Percentiles rank a stretch among this genome's conserved stretches.
Evolutionary conservation across 306 rosid genomes (phyloP).

Genomic region (Prunus campanulata): DNA sequence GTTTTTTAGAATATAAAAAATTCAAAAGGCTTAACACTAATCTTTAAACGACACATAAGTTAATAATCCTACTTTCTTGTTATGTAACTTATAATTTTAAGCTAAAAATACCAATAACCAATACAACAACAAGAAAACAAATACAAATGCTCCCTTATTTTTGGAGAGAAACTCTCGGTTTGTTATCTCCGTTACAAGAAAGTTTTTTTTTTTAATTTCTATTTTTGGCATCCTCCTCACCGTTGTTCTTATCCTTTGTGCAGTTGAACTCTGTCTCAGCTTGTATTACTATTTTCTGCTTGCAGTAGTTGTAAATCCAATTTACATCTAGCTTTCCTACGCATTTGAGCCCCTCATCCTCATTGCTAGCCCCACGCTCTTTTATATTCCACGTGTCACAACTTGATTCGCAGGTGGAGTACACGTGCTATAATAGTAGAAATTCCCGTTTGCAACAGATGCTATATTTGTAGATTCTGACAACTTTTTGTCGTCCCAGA

Average conservation of each 20-base stretch:
- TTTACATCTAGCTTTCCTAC: not conserved
- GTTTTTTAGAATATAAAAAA: no score
- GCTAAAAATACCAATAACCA: no score
- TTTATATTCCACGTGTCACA: not conserved
- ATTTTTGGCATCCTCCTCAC: not conserved
- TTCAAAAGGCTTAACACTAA: no score
- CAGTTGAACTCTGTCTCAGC: not conserved
- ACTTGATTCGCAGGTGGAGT: not conserved
- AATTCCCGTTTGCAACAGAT: not conserved
- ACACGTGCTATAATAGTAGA: not conserved
- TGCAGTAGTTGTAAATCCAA: not conserved
- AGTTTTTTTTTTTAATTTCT: no score
- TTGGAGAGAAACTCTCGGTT: not conserved
- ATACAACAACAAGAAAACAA: no score
- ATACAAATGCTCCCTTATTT: not conserved
- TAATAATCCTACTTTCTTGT: no score
- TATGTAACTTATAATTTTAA: no score
- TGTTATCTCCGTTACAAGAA: no score
- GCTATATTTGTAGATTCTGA: constrained; percentile 1
- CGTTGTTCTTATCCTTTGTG: not conserved
- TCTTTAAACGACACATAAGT: no score
- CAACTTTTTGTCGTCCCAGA: not conserved
- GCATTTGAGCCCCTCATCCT: not conserved
- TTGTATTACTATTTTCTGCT: not conserved
- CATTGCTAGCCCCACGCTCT: not conserved